phyloP scores from a whole-genome alignment of 192 early-diverging fungal species.

The Rhizophagus sp. region DNA sequence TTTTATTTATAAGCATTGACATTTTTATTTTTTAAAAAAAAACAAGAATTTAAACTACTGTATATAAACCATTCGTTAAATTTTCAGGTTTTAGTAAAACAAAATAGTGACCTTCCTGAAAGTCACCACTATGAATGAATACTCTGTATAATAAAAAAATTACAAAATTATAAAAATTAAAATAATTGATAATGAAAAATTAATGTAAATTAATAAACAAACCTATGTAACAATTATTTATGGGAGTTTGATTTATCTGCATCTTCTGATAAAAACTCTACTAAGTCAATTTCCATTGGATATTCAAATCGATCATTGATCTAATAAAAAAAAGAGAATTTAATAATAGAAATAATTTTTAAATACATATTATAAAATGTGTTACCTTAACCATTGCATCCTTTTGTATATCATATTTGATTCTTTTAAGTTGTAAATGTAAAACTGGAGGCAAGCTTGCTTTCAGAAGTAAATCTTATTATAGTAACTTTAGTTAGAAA shows the following conservation, averaged over 20 bases:
- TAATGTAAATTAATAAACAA: conserved; percentile 18
- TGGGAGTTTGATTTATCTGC: conserved; percentile 65
- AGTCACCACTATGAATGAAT: conserved; percentile 92
- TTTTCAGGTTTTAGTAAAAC: conserved; percentile 81
- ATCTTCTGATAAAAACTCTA: conserved; percentile 72
- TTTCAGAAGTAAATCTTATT: too few species aligned
- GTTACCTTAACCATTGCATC: conserved; percentile 87
- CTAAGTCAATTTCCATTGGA: conserved; percentile 82
- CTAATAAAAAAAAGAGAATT: conserved; percentile 13
- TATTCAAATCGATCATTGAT: conserved; percentile 98
- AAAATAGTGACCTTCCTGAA: conserved; percentile 94
- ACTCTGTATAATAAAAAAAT: conserved; percentile 55
- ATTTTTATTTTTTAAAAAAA: neutral
- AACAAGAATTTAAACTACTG: neutral
- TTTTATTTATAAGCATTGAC: too few species aligned
- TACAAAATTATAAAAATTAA: neutral
- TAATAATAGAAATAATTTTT: too few species aligned
- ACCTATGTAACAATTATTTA: conserved; percentile 88
- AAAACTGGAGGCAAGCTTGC: conserved; percentile 90
- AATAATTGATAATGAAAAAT: neutral
- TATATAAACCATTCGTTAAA: conserved; percentile 86
- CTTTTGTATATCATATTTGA: conserved; percentile 93
- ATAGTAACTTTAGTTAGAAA: too few species aligned
- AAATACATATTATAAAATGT: neutral
- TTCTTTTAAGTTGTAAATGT: conserved; percentile 96